Percentiles rank a stretch among this genome's conserved stretches.
These are phyloP conservation scores for Dothideomycetes sp. DNA, from an alignment of 2,329 filamentous ascomycete genomes.

Conservation along the genomic window DNA sequence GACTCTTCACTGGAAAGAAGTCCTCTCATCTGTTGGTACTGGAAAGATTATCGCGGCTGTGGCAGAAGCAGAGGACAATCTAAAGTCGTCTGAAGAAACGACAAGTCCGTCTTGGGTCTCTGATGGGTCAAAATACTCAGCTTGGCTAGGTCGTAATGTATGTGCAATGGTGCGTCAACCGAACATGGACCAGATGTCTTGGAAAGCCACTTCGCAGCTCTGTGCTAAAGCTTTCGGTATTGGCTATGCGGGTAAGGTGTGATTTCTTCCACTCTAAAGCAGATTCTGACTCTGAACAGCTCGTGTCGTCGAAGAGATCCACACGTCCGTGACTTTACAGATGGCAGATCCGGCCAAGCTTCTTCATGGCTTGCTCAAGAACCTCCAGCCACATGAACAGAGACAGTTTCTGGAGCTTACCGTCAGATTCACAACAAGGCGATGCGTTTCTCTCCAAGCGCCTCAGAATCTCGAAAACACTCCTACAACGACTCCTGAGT, in stretches of 20 bases:
- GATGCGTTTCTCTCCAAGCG: background rate
- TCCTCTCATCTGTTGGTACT: constrained; percentile 48
- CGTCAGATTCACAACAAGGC: constrained; percentile 22
- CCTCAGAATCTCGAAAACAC: background rate
- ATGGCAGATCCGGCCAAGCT: background rate
- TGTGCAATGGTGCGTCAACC: constrained; percentile 38
- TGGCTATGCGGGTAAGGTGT: constrained; percentile 57
- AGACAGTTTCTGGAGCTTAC: constrained; percentile 32
- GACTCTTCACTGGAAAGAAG: constrained; percentile 54
- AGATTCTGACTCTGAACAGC: background rate
- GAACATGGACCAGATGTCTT: constrained; percentile 25
- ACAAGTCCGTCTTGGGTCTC: constrained; percentile 49
- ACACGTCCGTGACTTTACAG: background rate
- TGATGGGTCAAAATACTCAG: constrained; percentile 54
- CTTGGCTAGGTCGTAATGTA: constrained; percentile 64
- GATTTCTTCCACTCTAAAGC: background rate
- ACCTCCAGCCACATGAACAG: constrained; percentile 42
- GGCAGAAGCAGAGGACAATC: constrained; percentile 49
- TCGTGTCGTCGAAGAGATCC: constrained; percentile 12
- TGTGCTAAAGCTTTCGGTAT: constrained; percentile 55
- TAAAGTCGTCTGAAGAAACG: constrained; percentile 24
- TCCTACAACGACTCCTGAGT: background rate
- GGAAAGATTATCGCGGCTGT: constrained; percentile 50
- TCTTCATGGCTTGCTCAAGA: constrained; percentile 27
- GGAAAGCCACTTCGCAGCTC: constrained; percentile 31